These are phyloP conservation scores for Mucor sp. DNA, from an alignment of 371 early-diverging fungal genomes.

Conservation along the genomic window DNA sequence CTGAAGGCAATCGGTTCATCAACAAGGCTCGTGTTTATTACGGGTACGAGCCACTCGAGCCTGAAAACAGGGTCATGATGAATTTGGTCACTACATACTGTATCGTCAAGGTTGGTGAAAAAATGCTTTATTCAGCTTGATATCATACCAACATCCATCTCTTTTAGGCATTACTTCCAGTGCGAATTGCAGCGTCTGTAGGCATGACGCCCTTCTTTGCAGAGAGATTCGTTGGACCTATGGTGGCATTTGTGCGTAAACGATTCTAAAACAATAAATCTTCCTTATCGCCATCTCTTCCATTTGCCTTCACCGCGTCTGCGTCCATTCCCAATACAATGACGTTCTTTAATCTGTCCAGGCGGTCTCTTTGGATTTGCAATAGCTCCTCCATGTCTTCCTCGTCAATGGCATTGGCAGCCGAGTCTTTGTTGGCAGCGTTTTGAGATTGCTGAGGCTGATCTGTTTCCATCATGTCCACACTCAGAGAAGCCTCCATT, in stretches of 20 bases:
- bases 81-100: conserved; percentile 83
- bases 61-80: conserved; percentile 62
- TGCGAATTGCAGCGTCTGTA: conserved; percentile 66
- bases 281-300: conserved; percentile 34
- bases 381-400: conserved; percentile 50
- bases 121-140: neutral
- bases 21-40: conserved; percentile 58
- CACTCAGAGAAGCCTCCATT: conserved; percentile 10
- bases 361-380: conserved; percentile 44
- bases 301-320: conserved; percentile 32
- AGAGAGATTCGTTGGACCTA: conserved; percentile 39
- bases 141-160: neutral
- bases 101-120: conserved; percentile 70
- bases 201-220: conserved; percentile 75
- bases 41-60: conserved; percentile 51
- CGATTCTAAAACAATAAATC: conserved; percentile 47
- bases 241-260: conserved; percentile 14
- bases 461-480: conserved; percentile 1
- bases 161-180: conserved; percentile 57
- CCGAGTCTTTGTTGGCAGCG: neutral
- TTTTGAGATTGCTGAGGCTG: conserved; percentile 2
- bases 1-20: conserved; percentile 71
- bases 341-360: conserved; percentile 45
- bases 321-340: conserved; percentile 50
- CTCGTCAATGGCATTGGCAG: conserved; percentile 10